Conservation (phyloP, 345 rosid species). For the Citropsis articulata region DNA sequence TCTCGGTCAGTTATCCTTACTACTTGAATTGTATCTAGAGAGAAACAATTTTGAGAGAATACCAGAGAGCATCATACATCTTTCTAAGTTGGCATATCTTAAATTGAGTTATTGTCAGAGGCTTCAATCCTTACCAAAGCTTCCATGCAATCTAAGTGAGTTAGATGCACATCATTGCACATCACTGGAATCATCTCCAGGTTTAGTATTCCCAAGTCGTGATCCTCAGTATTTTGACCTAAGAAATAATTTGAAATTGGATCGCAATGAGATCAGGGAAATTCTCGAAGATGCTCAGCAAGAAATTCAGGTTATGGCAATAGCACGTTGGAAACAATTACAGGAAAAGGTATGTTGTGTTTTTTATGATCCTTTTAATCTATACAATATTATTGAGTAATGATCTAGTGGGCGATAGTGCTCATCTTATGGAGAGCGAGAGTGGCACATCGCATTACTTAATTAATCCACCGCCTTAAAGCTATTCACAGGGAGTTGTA, state of each 20-base stretch:
- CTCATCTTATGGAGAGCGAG: too few relatives aligned
- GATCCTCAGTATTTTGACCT: constrained; percentile 16
- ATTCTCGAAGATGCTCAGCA: background rate
- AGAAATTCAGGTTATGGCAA: background rate
- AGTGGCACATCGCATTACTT: too few relatives aligned
- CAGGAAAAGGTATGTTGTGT: too few relatives aligned
- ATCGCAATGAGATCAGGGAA: background rate
- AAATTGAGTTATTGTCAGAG: constrained; percentile 20
- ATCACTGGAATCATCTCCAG: background rate
- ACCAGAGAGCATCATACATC: constrained; percentile 18
- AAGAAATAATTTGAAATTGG: background rate
- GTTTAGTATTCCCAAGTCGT: constrained; percentile 16
- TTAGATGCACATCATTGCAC: too few relatives aligned
- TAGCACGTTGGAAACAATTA: too few relatives aligned
- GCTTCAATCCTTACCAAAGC: constrained; percentile 29
- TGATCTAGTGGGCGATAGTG: too few relatives aligned
- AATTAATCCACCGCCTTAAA: too few relatives aligned
- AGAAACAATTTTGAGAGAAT: too few relatives aligned
- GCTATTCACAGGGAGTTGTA: too few relatives aligned
- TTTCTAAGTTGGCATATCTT: constrained; percentile 19
- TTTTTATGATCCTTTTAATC: background rate
- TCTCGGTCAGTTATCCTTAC: too few relatives aligned
- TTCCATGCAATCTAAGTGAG: too few relatives aligned
- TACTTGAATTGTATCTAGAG: too few relatives aligned
- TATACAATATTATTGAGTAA: background rate